Conservation (phyloP, 306 rosid genomes). For the Rosa lucieae region DNA sequence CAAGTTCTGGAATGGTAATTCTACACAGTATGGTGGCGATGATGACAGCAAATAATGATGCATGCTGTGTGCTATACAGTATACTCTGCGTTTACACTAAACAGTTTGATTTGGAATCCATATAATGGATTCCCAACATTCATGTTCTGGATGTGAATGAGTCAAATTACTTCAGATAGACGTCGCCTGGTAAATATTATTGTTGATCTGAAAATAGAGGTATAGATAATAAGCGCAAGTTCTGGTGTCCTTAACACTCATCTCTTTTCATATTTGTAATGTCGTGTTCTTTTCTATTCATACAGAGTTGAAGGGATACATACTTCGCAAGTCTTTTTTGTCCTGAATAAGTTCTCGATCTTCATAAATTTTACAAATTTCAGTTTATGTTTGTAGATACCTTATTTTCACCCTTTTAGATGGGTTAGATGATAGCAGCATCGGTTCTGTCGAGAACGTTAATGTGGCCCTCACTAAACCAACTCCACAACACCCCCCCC, state of each 20-base stretch:
- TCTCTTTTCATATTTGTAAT: background rate
- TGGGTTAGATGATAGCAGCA: too few species aligned
- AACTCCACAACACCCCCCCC: too few species aligned
- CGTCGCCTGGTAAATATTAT: background rate
- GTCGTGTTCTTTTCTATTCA: background rate
- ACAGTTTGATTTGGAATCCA: background rate
- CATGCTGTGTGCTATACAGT: background rate
- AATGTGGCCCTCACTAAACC: too few species aligned
- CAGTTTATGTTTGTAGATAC: too few species aligned
- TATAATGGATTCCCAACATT: background rate
- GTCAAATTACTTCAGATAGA: background rate
- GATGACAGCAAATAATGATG: conserved; percentile 31
- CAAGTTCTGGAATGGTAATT: conserved; percentile 65
- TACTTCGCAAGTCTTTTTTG: background rate
- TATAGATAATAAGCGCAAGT: background rate
- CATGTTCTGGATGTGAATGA: background rate
- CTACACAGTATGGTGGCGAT: conserved; percentile 57
- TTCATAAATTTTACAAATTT: too few species aligned
- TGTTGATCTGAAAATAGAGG: background rate
- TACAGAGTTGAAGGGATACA: background rate
- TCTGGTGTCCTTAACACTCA: background rate
- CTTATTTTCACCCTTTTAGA: too few species aligned
- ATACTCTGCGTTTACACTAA: background rate
- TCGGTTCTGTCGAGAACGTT: too few species aligned
- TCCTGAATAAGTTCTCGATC: too few species aligned